These are phyloP conservation scores for Solanum medicagineum DNA, from an alignment of 257 asterid species.

Conservation along the genomic window DNA sequence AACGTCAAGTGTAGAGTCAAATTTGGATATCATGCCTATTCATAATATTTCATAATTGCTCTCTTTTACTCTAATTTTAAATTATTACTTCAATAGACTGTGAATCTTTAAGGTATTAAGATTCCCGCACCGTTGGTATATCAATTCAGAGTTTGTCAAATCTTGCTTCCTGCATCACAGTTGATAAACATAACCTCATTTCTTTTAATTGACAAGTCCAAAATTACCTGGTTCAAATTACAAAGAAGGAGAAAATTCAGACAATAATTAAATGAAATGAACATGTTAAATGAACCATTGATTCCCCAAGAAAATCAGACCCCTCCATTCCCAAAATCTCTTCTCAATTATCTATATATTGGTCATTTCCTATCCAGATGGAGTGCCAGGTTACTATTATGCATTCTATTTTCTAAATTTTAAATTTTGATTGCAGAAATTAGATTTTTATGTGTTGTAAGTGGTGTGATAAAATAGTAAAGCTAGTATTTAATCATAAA, in stretches of 20 bases:
- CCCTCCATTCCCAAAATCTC: slow-evolving; percentile 24
- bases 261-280: background rate
- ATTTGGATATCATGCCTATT: too few relatives aligned
- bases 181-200: background rate
- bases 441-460: background rate
- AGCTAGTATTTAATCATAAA: background rate
- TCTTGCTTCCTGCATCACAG: background rate
- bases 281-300: slow-evolving; percentile 11
- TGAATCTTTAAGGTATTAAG: background rate
- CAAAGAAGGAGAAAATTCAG: background rate
- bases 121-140: background rate
- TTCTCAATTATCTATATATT: slow-evolving; percentile 41
- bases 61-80: too few relatives aligned
- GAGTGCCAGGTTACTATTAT: slow-evolving; percentile 67
- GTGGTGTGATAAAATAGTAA: background rate
- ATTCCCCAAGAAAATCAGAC: slow-evolving; percentile 11
- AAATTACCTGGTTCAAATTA: background rate
- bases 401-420: background rate
- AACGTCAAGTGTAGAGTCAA: too few relatives aligned
- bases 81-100: too few relatives aligned
- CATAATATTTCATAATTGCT: too few relatives aligned
- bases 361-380: slow-evolving; percentile 96
- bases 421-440: background rate
- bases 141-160: background rate
- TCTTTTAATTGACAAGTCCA: background rate